Evolutionary conservation across 345 rosid species (phyloP).

Genomic region (Aurinia saxatilis): DNA sequence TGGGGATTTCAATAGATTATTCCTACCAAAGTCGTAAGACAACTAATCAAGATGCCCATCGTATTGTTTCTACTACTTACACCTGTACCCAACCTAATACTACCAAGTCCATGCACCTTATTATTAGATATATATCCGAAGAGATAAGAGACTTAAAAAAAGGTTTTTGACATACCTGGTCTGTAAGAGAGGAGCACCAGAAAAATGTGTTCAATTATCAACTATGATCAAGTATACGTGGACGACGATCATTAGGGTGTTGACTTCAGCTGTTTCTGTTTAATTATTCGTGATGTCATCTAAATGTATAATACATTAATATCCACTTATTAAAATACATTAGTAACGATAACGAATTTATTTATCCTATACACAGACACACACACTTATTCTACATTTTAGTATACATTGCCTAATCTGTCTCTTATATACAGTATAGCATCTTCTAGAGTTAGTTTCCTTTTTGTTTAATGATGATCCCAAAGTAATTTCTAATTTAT

Average conservation of each 20-base stretch:
- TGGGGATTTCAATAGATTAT: no score
- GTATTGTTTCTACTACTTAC: constrained; percentile 3
- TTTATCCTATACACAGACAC: not conserved
- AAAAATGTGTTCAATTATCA: not conserved
- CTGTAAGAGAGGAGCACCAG: constrained; percentile 14
- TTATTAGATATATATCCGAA: no score
- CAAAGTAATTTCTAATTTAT: not conserved
- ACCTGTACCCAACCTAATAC: not conserved
- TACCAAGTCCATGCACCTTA: constrained; percentile 5
- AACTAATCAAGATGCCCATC: no score
- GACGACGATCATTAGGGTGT: not conserved
- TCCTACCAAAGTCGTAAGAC: no score
- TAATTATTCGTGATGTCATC: constrained; percentile 21
- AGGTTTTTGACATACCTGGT: not conserved
- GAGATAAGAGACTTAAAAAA: no score
- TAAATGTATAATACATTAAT: not conserved
- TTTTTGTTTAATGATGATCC: not conserved
- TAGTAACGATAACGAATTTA: no score
- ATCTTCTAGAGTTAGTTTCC: not conserved
- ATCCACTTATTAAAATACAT: no score
- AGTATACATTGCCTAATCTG: not conserved
- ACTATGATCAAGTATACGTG: not conserved
- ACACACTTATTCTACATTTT: not conserved
- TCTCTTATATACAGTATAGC: no score
- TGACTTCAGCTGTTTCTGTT: constrained; percentile 11